phyloP scores from a whole-genome alignment of 169 alveolate genomes.

The Plasmodium vinckei region DNA sequence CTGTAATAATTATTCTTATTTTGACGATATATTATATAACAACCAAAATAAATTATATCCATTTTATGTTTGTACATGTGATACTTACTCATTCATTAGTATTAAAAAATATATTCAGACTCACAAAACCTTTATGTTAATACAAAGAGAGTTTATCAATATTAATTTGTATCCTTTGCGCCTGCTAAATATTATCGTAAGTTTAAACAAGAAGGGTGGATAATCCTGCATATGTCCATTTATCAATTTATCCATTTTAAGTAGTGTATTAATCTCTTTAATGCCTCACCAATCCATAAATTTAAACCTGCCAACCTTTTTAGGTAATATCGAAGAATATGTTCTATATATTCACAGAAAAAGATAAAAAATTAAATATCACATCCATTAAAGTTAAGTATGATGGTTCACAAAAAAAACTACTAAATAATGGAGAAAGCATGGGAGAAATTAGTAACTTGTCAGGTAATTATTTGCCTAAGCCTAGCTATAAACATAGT shows the following conservation, averaged over 20 bases:
- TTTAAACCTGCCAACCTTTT: not conserved
- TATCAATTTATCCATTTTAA: not conserved
- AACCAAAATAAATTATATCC: slow-evolving; percentile 2
- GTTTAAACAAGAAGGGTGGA: not conserved
- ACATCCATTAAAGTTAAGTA: slow-evolving; percentile 67
- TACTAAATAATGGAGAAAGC: slow-evolving; percentile 4
- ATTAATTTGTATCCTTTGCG: slow-evolving; percentile 32
- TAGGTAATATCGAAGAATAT: slow-evolving; percentile 52
- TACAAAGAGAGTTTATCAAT: slow-evolving; percentile 12
- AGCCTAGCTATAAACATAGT: not conserved
- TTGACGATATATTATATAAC: slow-evolving; percentile 15
- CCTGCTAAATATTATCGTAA: slow-evolving; percentile 33
- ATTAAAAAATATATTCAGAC: slow-evolving; percentile 42
- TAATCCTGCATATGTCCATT: too few species aligned
- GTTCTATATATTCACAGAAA: slow-evolving; percentile 45
- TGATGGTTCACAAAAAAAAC: slow-evolving; percentile 4
- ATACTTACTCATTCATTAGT: slow-evolving; percentile 13
- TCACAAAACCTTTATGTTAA: slow-evolving; percentile 3
- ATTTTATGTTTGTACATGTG: slow-evolving; percentile 49
- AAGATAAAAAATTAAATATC: slow-evolving; percentile 28
- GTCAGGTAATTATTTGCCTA: slow-evolving; percentile 11
- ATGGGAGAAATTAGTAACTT: not conserved
- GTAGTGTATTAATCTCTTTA: not conserved
- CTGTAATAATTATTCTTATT: slow-evolving; percentile 5
- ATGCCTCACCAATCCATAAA: not conserved